Conservation (phyloP, 192 early-diverging fungal genomes). For the Paraglomus brasilianum region DNA sequence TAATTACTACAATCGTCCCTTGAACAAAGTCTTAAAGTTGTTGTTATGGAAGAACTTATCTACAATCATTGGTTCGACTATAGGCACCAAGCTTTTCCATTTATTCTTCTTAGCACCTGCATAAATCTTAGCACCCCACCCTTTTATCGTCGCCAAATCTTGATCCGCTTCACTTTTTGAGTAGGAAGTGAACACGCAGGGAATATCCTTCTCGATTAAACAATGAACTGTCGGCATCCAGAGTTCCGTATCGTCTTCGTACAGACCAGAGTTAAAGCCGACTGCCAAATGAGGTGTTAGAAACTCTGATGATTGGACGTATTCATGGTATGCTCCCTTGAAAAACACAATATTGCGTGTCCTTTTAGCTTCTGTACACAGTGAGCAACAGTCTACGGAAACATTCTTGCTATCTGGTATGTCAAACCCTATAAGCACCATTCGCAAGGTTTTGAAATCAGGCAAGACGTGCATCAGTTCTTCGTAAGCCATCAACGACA, state of each 20-base stretch:
- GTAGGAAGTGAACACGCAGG: conserved; percentile 27
- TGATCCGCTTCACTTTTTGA: conserved; percentile 19
- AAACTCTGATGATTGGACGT: conserved; percentile 6
- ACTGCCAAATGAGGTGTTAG: conserved; percentile 10
- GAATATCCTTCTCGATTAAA: conserved; percentile 22
- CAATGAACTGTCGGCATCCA: conserved; percentile 21
- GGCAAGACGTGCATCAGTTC: conserved; percentile 29
- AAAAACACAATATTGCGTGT: conserved; percentile 6
- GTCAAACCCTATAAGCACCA: conserved; percentile 20
- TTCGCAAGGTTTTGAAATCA: conserved; percentile 2
- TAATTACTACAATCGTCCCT: not conserved
- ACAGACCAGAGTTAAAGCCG: conserved; percentile 21
- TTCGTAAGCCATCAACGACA: conserved; percentile 13
- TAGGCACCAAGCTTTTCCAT: conserved; percentile 23
- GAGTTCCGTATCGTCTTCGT: conserved; percentile 20
- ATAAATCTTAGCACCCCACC: conserved; percentile 20
- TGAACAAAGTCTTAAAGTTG: conserved; percentile 22
- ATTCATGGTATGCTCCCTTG: conserved; percentile 19
- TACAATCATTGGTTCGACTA: conserved; percentile 7
- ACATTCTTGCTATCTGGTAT: not conserved
- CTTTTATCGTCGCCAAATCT: conserved; percentile 13
- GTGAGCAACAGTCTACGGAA: conserved; percentile 15
- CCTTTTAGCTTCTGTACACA: conserved; percentile 18
- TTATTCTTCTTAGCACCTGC: conserved; percentile 24
- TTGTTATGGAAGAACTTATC: conserved; percentile 27